Base-by-base conservation (phyloP, 805 yeast species). In the Hanseniaspora singularis region DNA sequence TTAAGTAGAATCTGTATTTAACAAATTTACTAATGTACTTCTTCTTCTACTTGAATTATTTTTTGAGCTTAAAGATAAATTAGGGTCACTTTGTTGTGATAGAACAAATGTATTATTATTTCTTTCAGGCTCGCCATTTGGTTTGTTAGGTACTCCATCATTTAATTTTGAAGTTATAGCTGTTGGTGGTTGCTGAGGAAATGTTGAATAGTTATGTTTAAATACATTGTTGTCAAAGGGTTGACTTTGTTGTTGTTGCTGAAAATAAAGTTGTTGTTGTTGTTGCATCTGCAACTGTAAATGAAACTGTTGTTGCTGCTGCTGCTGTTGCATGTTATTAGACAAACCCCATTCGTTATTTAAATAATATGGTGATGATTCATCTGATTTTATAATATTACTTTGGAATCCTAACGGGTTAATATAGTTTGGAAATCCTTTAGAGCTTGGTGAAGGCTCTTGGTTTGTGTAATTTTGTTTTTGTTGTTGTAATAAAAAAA, bases 381-480 rank as follows among this genome's bases (percentile, higher is more conserved):
- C n/a, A n/a, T n/a, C n/a, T n/a, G n/a, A n/a, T n/a, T n/a, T n/a
- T n/a, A n/a, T n/a, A n/a, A n/a, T n/a, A n/a, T n/a, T n/a, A n/a
- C n/a, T n/a, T n/a, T n/a, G n/a, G n/a, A n/a, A n/a, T n/a, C n/a
- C n/a, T n/a, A n/a, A n/a, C n/a, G n/a, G n/a, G n/a, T n/a, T n/a
- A n/a, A n/a, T n/a, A n/a, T n/a, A n/a, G n/a, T n/a, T n/a, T n/a
- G n/a, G n/a, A n/a, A n/a, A n/a, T n/a, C 15, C 14, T 20, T 45
- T 26, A 42, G 36, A 40, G 52, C 46, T 26, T 52, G 40, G 33
- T 38, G 40, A 39, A 30, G 18, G 37, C 20, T 5, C 38, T 24
- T 3, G 19, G 16, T 46, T 47, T 44, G 33, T 47, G 46, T 54
- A 54, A 40, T 46, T 40, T 46, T 39, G 52, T 23, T 19, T 40